Evolutionary conservation across 768 basidiomycete genomes (phyloP).

Genomic region (Boletus sensibilis): DNA sequence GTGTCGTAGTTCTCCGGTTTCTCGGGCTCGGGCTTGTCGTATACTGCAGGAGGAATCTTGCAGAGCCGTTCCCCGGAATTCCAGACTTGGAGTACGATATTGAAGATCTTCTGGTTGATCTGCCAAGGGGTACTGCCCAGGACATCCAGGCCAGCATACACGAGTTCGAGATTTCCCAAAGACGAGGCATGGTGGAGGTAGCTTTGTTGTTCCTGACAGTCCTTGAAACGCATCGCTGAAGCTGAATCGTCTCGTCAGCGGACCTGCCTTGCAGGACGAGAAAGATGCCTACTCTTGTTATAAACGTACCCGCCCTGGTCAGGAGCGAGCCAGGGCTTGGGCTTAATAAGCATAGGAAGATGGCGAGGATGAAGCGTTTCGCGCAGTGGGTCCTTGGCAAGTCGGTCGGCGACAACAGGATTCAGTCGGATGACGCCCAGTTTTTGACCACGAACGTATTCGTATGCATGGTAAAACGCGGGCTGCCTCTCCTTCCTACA

Average conservation of each 20-base stretch:
- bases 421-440: conserved; percentile 91
- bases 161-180: conserved; percentile 74
- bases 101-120: conserved; percentile 77
- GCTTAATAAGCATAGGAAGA: conserved; percentile 92
- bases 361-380: conserved; percentile 87
- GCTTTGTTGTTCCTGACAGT: conserved; percentile 76
- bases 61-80: conserved; percentile 79
- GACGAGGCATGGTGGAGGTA: conserved; percentile 76
- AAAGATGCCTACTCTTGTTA: conserved; percentile 57
- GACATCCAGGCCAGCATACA: conserved; percentile 87
- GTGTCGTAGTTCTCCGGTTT: conserved; percentile 42
- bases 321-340: conserved; percentile 79
- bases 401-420: conserved; percentile 68
- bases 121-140: conserved; percentile 89
- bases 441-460: conserved; percentile 90
- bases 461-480: conserved; percentile 89
- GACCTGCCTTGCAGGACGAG: neutral
- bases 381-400: conserved; percentile 70
- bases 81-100: conserved; percentile 79
- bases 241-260: conserved; percentile 37
- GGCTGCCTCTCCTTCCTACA: conserved; percentile 75
- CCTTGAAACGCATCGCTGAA: conserved; percentile 89
- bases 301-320: conserved; percentile 83
- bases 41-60: conserved; percentile 77
- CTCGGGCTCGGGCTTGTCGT: conserved; percentile 63